Evolutionary conservation across 2,329 filamentous ascomycete genomes (phyloP).

Genomic region (Apiospora hydei): DNA sequence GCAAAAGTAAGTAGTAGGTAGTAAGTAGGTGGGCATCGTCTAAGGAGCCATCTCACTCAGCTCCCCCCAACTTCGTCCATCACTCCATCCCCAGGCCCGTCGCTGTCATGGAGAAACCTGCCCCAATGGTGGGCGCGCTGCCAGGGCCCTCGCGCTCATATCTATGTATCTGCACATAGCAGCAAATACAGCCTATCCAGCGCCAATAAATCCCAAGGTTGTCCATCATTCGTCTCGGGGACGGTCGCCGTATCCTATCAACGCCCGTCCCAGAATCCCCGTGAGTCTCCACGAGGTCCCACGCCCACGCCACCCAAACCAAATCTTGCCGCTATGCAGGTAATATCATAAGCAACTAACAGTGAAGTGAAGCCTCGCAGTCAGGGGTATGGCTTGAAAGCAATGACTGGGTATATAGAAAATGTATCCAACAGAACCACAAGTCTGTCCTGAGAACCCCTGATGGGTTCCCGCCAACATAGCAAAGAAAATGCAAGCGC

Average conservation of each 20-base stretch:
- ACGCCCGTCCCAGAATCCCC: background rate
- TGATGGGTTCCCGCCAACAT: background rate
- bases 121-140: background rate
- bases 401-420: slow-evolving; percentile 14
- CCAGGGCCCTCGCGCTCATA: background rate
- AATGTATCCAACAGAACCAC: background rate
- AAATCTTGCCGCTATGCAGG: slow-evolving; percentile 2
- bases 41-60: background rate
- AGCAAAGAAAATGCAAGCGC: slow-evolving; percentile 1
- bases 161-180: background rate
- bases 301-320: slow-evolving; percentile 13
- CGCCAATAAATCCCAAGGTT: background rate
- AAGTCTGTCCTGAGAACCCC: background rate
- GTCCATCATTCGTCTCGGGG: slow-evolving; percentile 9
- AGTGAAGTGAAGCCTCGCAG: slow-evolving; percentile 4
- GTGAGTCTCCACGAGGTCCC: background rate
- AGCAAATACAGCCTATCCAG: background rate
- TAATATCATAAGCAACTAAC: slow-evolving; percentile 15
- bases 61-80: background rate
- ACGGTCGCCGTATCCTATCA: slow-evolving; percentile 1
- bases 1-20: background rate
- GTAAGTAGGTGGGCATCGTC: background rate
- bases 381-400: slow-evolving; percentile 18
- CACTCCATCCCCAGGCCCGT: background rate
- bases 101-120: background rate